Base-by-base conservation (phyloP, 2,329 filamentous ascomycete genomes). In the Passalora sequoiae region DNA sequence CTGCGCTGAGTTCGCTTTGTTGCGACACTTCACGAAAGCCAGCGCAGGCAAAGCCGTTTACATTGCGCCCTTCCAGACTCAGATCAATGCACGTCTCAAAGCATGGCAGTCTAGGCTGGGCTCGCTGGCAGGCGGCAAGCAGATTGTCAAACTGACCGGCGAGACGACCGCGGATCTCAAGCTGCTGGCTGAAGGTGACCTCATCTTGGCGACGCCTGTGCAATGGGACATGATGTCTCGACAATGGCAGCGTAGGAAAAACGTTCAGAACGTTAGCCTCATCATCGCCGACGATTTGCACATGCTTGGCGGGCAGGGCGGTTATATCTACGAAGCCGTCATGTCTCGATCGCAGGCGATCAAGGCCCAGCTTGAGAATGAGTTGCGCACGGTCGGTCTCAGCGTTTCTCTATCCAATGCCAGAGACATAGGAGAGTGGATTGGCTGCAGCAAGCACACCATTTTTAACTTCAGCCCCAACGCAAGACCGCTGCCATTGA, bases 331-430 rank as follows among this genome's bases (percentile, higher is more conserved):
- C 66, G 92, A 98, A 71, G 86, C 92, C 40, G 83, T 98, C 40
- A 86, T 98, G n/a, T 96, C 92, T 49, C 84, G 92, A 40, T 96
- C 97, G 85, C 89, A 95, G 63, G 92, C 92, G 52, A 96, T 98
- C 62, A 84, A 88, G 46, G 83, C 87, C 1, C 88, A 96, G 63
- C 84, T 87, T 0, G 86, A 94, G 64, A 81, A 84, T 28, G 80
- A 84, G 7, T 77, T 97, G 70, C 83, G 92, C 39, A 91, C 97
- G 35, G 70, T 98, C 41, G 92, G 89, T 2, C 70, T 98, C 47
- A 89, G 88, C 61, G 92, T 96, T 20, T 94, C 92, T 17, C 75
- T 98, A 16, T 83, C 92, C 4, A 97, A 96, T 62, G 89, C 91
- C 38, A 80, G 89, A 46, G 92, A 98, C 59, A 79, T 98, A 58